Evolutionary conservation across 805 yeast genomes (phyloP), one percentile per base, ranked within the genome.

Genomic region (Starmerella khaoyaiensis): DNA sequence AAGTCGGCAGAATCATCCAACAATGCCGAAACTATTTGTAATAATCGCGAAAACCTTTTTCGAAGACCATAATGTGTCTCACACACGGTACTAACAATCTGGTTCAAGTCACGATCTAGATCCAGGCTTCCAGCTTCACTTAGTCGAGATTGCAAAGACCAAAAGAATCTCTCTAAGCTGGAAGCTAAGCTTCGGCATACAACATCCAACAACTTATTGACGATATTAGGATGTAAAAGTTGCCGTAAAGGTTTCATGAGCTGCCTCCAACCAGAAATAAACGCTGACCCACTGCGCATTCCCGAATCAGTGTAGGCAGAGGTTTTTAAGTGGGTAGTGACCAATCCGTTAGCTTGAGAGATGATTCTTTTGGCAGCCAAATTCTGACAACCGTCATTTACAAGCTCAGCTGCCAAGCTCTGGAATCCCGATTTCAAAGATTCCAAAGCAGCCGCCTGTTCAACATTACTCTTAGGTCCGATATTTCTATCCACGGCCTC

Each of bases 71-170:
- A 87, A 39, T 74, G 72, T 34, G 74, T 76, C 33, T 93, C 56
- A 14, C 56, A 50, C 5, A 81, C 69, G 40, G 77, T 78, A 31
- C 76, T 69, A 35, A 90, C 79, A 23, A 87, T 67, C 20, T 71
- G 65, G 32, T 84, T 72, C 17, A 84, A 60, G 53, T 86, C 94
- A 41, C 80, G 72, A 46, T 90, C 97, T 34, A 90, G 61, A 46
- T 76, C 79, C 15, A 83, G 67, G 0, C 93, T 75, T 1, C 96
- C 97, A 28, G 80, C 59, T 48, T 80, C 93, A 52, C 81, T 84
- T 42, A 83, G 72, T 46, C 71, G 73, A 36, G 72, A 70, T 33
- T 76, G 71, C 31, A 80, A 63, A 3, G 65, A 47, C 74, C 87
- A 71, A 21, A 87, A 61, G 48, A 75, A 75, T 44, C 70, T 67